Conservation (phyloP, 495 filamentous ascomycete genomes). For the Penicillium argentinense region DNA sequence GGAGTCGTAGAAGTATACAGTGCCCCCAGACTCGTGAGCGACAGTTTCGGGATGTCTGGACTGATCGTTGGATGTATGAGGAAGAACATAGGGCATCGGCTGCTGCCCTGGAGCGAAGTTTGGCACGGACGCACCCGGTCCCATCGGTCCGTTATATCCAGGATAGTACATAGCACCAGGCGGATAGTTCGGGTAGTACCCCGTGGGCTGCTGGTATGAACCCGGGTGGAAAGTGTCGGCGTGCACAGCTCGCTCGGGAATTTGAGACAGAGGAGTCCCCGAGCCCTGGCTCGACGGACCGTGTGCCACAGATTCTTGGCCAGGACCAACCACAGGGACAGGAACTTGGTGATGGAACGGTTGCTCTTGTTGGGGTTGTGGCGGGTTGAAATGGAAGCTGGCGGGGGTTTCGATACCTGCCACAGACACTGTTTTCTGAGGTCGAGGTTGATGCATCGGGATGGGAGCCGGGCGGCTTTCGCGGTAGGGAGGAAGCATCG, state of each 20-base stretch:
- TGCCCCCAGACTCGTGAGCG: constrained; percentile 89
- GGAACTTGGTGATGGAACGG: constrained; percentile 93
- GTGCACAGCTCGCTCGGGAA: constrained; percentile 91
- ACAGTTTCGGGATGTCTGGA: constrained; percentile 65
- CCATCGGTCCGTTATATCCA: constrained; percentile 46
- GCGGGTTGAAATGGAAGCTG: constrained; percentile 64
- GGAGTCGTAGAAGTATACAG: constrained; percentile 90
- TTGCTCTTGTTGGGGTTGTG: constrained; percentile 72
- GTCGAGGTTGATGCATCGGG: constrained; percentile 94
- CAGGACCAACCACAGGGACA: constrained; percentile 58
- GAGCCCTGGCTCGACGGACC: constrained; percentile 73
- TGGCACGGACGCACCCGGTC: constrained; percentile 52
- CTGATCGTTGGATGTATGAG: constrained; percentile 47
- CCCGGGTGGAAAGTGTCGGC: constrained; percentile 89
- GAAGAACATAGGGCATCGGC: constrained; percentile 41
- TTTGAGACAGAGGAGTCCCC: constrained; percentile 89
- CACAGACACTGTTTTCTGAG: constrained; percentile 91
- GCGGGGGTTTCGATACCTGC: constrained; percentile 90
- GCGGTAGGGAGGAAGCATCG: constrained; percentile 56
- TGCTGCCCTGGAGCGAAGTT: constrained; percentile 53
- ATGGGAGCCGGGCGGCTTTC: constrained; percentile 75
- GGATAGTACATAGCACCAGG: constrained; percentile 57
- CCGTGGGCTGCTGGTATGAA: constrained; percentile 57
- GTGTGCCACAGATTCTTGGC: constrained; percentile 59
- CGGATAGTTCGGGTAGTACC: constrained; percentile 63